These are phyloP conservation scores for Xylogone sp. DNA, from an alignment of 2,329 filamentous ascomycete genomes.

Conservation along the genomic window DNA sequence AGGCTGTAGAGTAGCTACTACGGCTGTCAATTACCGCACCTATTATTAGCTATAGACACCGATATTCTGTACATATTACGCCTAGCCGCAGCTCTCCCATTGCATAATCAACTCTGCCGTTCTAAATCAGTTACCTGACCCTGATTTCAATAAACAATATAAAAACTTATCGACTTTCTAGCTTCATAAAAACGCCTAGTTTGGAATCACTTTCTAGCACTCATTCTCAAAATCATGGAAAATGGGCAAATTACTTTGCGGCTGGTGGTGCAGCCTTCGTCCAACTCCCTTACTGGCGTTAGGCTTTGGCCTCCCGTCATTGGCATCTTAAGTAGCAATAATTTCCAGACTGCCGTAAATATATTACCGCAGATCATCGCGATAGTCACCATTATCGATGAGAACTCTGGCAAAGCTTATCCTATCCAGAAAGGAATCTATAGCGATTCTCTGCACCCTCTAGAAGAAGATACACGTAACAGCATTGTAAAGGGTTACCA, in stretches of 20 bases:
- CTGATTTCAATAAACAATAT: too few relatives aligned
- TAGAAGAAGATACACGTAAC: conserved; percentile 11
- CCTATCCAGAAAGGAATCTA: conserved; percentile 21
- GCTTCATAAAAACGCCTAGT: too few relatives aligned
- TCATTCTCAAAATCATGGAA: too few relatives aligned
- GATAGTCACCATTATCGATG: conserved; percentile 21
- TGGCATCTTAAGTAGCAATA: conserved; percentile 17
- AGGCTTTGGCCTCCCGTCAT: conserved; percentile 23
- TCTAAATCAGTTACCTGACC: too few relatives aligned
- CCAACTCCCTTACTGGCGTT: conserved; percentile 16
- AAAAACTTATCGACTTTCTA: too few relatives aligned
- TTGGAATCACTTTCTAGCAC: too few relatives aligned
- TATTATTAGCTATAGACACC: too few relatives aligned
- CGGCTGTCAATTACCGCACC: too few relatives aligned
- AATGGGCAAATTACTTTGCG: not conserved
- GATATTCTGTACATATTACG: too few relatives aligned
- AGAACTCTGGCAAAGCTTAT: conserved; percentile 19
- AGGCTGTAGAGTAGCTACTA: too few relatives aligned
- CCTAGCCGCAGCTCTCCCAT: too few relatives aligned
- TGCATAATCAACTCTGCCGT: too few relatives aligned
- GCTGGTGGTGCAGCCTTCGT: conserved; percentile 24
- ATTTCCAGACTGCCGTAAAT: conserved; percentile 7
- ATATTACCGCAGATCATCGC: conserved; percentile 23
- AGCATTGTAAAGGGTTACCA: conserved; percentile 6
- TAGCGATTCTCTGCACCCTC: conserved; percentile 24